phyloP scores from a whole-genome alignment of 1,139 yeast genomes.

The Hansenula sp. region DNA sequence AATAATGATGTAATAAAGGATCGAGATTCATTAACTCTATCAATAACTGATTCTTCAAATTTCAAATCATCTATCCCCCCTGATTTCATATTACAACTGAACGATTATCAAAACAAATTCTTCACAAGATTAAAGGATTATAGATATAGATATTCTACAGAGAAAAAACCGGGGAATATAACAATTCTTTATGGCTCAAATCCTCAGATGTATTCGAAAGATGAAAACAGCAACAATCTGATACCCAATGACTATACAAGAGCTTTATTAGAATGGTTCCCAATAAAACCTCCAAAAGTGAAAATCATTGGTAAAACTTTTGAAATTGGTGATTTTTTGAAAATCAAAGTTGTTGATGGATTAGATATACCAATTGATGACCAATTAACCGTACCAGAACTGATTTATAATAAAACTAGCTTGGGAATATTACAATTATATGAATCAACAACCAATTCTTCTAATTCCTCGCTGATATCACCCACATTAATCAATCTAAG shows the following conservation, averaged over 20 bases:
- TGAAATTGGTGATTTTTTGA: background rate
- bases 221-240: background rate
- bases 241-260: background rate
- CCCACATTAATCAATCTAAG: too few relatives aligned
- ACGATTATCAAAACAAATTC: background rate
- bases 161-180: background rate
- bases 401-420: too few relatives aligned
- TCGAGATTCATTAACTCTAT: background rate
- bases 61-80: background rate
- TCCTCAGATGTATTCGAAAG: background rate
- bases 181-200: background rate
- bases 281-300: background rate
- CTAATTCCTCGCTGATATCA: too few relatives aligned
- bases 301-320: background rate
- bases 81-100: background rate
- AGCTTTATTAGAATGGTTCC: conserved; percentile 1
- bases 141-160: background rate
- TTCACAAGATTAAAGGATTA: conserved; percentile 1
- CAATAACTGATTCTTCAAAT: background rate
- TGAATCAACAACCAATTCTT: too few relatives aligned
- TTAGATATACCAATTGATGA: too few relatives aligned
- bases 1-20: background rate
- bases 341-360: background rate
- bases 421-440: too few relatives aligned
- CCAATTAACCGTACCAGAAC: too few relatives aligned